Evolutionary conservation across 2,329 filamentous ascomycete genomes (phyloP), one percentile per base, ranked within the genome.

Genomic region (Aureobasidium sp.): DNA sequence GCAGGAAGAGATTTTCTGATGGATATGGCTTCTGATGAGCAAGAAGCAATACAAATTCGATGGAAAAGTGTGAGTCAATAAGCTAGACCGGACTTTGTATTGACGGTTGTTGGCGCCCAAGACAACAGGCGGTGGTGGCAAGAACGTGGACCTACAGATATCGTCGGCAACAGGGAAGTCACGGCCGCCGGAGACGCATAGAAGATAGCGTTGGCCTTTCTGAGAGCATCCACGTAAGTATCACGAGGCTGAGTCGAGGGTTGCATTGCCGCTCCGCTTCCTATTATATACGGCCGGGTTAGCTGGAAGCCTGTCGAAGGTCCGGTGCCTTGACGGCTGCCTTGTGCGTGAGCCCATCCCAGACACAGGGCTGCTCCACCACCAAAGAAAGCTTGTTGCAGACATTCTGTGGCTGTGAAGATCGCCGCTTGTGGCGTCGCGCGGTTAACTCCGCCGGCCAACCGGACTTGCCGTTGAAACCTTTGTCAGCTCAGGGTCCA

Each of bases 241-340:
- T 50, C 57, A 60, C 57, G 46, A 51, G 57, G 57, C 57, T 60
- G 57, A 60, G 57, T 51, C 57, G 57, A 60, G 57, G 34, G 44
- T 34, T 60, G 57, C 57, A 60, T 60, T 41, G 17, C 57, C 46
- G 44, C 43, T 60, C 36, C 46, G 44, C 39, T 51, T 60, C 46
- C 46, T 51, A 51, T 60, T 60, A 60, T 60, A 60, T 60, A 43
- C 46, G 32, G 15, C 46, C 37, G 32, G 46, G 56, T 47, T 51
- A 60, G 57, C 46, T 51, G 39, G 34, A 51, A 48, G 57, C 44
- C 57, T 50, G 57, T 50, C 46, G 27, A 39, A 36, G 32, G 26
- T 24, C 47, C 26, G 47, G 47, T 51, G 47, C 36, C 44, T 60
- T 46, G 46, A 46, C 43, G 44, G 57, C 57, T 60, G 57, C 57